Evolutionary conservation across 768 basidiomycete species (phyloP), one percentile per base, ranked within the genome.

Genomic region (Leucosporidium yakuticum): DNA sequence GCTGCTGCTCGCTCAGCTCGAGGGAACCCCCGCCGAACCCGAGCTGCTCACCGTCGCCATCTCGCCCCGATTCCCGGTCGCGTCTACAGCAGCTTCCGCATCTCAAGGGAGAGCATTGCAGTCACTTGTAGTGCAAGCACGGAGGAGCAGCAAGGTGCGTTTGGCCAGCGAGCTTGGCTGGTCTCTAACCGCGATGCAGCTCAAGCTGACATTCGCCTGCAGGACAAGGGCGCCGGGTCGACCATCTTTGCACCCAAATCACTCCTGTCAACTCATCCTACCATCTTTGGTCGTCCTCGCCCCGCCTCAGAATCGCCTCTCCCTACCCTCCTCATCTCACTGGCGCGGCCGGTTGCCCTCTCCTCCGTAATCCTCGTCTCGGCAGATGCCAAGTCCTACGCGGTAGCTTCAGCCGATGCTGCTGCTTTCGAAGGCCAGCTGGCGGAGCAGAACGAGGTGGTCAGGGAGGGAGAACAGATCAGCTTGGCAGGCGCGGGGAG

Each of bases 291-390:
- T 23, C 27, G 51, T 2, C 48, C 21, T 7, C 32, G 56, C 8
- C 21, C 53, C 15, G 17, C 63, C 8, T n/a, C 57, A 11, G 36
- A 57, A 27, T 15, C 61, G 3, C 27, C 58, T 1, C 53, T 50
- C 23, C 21, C 65, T 25, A 25, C 63, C 51, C 64, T 72, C 64
- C 29, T 47, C 36, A 8, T 72, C 34, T 53, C 64, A 5, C 62
- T 61, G 36, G 20, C 62, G 4, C 27, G 19, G 4, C n/a, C 59
- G 4, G 14, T 69, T 39, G 62, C 64, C 2, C 64, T 72, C 59
- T 53, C 64, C 4, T 62, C 59, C 32, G 51, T 65, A 29, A 58
- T 71, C 32, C 56, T 71, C 44, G 44, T 71, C 56, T 29, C 69
- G 0, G 31, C 58, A 54, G 63, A 71, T 32, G 0, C 20, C 2